Evolutionary conservation across 2,329 filamentous ascomycete species (phyloP).

Genomic region (Penicillium janthinellum): DNA sequence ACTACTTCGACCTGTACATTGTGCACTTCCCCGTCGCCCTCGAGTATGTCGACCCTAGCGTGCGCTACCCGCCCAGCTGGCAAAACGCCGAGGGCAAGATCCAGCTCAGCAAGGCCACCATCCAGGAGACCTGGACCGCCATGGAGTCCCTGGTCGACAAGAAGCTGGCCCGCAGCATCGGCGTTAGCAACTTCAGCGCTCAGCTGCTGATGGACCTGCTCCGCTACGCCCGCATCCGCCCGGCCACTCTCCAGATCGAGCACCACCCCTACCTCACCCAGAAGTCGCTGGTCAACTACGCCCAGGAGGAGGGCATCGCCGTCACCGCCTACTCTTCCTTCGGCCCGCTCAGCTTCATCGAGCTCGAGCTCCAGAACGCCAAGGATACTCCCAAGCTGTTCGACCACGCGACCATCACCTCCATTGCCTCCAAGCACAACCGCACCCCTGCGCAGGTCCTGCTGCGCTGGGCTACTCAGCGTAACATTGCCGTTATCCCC

Average conservation of each 20-base stretch:
- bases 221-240: slow-evolving; percentile 72
- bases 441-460: slow-evolving; percentile 80
- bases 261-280: slow-evolving; percentile 88
- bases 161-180: slow-evolving; percentile 71
- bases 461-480: slow-evolving; percentile 84
- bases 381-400: slow-evolving; percentile 68
- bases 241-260: slow-evolving; percentile 82
- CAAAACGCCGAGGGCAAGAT: slow-evolving; percentile 64
- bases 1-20: slow-evolving; percentile 88
- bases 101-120: slow-evolving; percentile 66
- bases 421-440: slow-evolving; percentile 67
- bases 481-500: slow-evolving; percentile 77
- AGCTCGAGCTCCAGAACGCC: slow-evolving; percentile 72
- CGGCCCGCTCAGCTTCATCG: slow-evolving; percentile 75
- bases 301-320: slow-evolving; percentile 68
- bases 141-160: slow-evolving; percentile 74
- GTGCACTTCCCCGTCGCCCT: slow-evolving; percentile 88
- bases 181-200: slow-evolving; percentile 80
- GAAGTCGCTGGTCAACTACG: slow-evolving; percentile 68
- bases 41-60: slow-evolving; percentile 78
- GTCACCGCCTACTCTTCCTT: slow-evolving; percentile 86
- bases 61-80: slow-evolving; percentile 81
- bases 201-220: slow-evolving; percentile 77
- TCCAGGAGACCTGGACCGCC: slow-evolving; percentile 79
- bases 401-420: slow-evolving; percentile 66